Percentiles rank a stretch among this genome's conserved stretches.
Conservation (phyloP, 139 green algal species). For the Desmodesmus armatus region DNA sequence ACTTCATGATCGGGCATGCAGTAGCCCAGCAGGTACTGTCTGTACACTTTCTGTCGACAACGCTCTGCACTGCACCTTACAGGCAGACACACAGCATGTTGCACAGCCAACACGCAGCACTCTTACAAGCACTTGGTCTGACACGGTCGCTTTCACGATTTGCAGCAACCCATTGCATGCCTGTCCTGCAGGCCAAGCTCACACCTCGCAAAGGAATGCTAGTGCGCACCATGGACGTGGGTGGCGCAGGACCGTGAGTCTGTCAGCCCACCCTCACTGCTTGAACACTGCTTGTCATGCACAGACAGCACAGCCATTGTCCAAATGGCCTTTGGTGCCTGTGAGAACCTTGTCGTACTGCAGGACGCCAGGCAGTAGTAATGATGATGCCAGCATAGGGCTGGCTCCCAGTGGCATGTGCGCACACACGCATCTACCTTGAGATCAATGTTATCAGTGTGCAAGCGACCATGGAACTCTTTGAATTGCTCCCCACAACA, state of each 20-base stretch:
- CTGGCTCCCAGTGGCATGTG: too few species aligned
- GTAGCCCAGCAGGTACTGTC: slow-evolving; percentile 21
- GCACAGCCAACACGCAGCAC: not conserved
- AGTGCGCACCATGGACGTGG: slow-evolving; percentile 40
- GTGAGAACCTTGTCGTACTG: too few species aligned
- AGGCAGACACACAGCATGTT: not conserved
- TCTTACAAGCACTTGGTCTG: too few species aligned
- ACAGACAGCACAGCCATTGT: too few species aligned
- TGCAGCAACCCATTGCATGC: not conserved
- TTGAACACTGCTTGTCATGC: not conserved
- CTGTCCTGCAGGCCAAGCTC: slow-evolving; percentile 14
- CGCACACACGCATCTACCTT: too few species aligned
- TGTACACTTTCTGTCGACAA: not conserved
- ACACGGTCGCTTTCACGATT: not conserved
- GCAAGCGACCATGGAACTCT: too few species aligned
- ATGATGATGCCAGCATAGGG: too few species aligned
- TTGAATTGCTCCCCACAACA: too few species aligned
- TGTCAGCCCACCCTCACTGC: not conserved
- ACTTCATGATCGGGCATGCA: slow-evolving; percentile 49
- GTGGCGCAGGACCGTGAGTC: slow-evolving; percentile 39
- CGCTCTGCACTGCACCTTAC: not conserved
- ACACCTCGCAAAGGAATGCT: slow-evolving; percentile 18
- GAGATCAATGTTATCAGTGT: too few species aligned
- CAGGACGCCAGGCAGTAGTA: too few species aligned
- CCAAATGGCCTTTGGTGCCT: too few species aligned